Conservation (phyloP, 257 asterid genomes). For the Solanum pimpinellifolium region DNA sequence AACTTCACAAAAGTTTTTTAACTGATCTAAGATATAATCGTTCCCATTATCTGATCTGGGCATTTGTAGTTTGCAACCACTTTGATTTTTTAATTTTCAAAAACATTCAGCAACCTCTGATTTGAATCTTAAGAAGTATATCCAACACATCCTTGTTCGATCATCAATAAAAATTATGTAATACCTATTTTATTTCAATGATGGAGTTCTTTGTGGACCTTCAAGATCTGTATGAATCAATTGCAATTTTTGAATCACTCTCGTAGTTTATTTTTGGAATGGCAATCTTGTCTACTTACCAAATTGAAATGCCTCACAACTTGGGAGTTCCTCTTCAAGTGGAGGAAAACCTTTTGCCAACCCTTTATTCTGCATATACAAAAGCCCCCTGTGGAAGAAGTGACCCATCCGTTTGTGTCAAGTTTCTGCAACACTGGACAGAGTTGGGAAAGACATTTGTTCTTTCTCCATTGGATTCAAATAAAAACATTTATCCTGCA, state of each 20-base stretch:
- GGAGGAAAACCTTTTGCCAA: neutral
- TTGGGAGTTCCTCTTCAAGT: neutral
- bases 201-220: neutral
- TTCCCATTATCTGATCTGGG: neutral
- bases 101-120: neutral
- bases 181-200: neutral
- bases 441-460: neutral
- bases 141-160: neutral
- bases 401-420: neutral
- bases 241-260: neutral
- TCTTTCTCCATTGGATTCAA: neutral
- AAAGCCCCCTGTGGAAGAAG: neutral
- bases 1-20: neutral
- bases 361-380: too few relatives aligned
- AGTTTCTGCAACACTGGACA: neutral
- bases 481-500: neutral
- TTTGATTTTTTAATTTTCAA: too few relatives aligned
- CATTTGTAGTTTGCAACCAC: too few relatives aligned
- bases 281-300: neutral
- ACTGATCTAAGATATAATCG: neutral
- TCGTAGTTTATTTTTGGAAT: neutral
- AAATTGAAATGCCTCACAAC: neutral
- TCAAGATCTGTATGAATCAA: neutral
- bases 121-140: neutral
- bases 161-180: constrained; percentile 1